phyloP scores from a whole-genome alignment of 2,329 filamentous ascomycete genomes.

The Teratosphaeria viscida region DNA sequence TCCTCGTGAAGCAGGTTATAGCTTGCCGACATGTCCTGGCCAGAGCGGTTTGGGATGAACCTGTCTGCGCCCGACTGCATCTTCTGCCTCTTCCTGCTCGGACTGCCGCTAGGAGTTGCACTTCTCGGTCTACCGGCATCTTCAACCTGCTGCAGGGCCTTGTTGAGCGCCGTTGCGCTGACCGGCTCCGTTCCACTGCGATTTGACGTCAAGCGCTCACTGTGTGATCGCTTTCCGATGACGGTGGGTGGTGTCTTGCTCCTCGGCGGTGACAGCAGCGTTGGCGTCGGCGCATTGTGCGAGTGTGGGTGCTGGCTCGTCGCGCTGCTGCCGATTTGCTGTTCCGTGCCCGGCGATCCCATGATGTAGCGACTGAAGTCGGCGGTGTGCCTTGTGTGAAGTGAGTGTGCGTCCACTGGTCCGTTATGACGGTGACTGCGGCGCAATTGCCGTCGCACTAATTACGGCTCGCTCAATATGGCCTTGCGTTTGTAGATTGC shows the following conservation, averaged over 20 bases:
- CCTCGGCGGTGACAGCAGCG: conserved; percentile 44
- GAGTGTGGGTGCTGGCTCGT: not conserved
- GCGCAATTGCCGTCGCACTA: conserved; percentile 2
- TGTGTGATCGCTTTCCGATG: conserved; percentile 35
- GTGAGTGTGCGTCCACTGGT: not conserved
- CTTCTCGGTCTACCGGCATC: conserved; percentile 46
- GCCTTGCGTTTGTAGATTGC: conserved; percentile 7
- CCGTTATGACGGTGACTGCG: not conserved
- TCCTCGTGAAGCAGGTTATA: conserved; percentile 89
- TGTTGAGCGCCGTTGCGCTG: conserved; percentile 49
- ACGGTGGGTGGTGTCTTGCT: conserved; percentile 52
- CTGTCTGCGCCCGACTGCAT: conserved; percentile 51
- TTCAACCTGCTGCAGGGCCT: conserved; percentile 52
- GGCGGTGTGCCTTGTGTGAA: not conserved
- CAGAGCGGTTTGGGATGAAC: conserved; percentile 89
- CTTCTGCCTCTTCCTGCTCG: conserved; percentile 57
- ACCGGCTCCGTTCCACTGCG: conserved; percentile 42
- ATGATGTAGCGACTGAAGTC: not conserved
- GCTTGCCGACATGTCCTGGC: conserved; percentile 85
- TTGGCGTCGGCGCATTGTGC: conserved; percentile 32
- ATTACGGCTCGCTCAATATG: not conserved
- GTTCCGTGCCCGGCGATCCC: conserved; percentile 1
- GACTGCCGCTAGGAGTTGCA: conserved; percentile 53
- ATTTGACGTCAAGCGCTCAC: conserved; percentile 15
- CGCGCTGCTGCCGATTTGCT: not conserved